Conservation (phyloP, 371 early-diverging fungal genomes). For the Blakeslea trispora region DNA sequence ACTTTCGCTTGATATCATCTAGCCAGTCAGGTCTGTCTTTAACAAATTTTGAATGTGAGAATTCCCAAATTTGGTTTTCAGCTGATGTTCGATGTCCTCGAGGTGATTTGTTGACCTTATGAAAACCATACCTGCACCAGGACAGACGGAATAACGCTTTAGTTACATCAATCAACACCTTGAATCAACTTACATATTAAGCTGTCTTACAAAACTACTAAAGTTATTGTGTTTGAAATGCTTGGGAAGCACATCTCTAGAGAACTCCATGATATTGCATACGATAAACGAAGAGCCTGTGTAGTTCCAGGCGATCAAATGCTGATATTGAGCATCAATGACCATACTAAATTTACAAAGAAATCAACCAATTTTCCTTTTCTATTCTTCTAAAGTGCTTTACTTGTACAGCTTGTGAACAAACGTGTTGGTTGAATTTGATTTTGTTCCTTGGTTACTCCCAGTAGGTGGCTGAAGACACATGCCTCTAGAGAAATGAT, state of each 20-base stretch:
- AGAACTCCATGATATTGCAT: conserved; percentile 85
- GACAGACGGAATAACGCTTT: no score
- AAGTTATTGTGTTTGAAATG: conserved; percentile 89
- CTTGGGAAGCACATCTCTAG: conserved; percentile 80
- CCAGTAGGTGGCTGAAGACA: conserved; percentile 22
- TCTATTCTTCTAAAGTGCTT: background rate
- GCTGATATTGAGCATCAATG: conserved; percentile 73
- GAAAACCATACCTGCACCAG: conserved; percentile 68
- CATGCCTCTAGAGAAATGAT: conserved; percentile 14
- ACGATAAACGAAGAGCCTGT: conserved; percentile 89
- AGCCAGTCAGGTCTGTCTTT: conserved; percentile 57
- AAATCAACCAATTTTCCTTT: conserved; percentile 1
- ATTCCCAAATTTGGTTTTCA: conserved; percentile 75
- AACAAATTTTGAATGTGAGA: conserved; percentile 56
- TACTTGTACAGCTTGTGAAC: conserved; percentile 51
- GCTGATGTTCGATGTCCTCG: conserved; percentile 71
- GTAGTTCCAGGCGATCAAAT: conserved; percentile 82
- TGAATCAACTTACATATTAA: conserved; percentile 84
- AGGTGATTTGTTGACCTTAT: conserved; percentile 76
- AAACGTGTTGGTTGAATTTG: conserved; percentile 29
- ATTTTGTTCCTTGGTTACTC: background rate
- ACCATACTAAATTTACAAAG: conserved; percentile 66
- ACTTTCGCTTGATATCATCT: conserved; percentile 60
- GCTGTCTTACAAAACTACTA: conserved; percentile 84
- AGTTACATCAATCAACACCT: no score